Evolutionary conservation across 2,329 filamentous ascomycete genomes (phyloP), one percentile per base, ranked within the genome.

Genomic region (Alternaria infectoria): DNA sequence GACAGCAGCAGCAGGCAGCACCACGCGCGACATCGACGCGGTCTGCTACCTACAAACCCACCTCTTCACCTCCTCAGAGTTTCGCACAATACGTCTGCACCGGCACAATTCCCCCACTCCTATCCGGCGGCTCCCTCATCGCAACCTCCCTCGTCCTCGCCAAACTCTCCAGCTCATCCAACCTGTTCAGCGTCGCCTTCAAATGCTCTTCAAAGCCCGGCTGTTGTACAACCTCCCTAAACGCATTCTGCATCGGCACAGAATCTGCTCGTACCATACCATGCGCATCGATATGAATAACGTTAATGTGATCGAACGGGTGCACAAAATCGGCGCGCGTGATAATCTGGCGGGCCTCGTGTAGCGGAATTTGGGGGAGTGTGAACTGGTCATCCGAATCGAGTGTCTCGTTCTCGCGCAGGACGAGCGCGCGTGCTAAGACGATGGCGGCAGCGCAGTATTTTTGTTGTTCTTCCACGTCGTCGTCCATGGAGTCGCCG

Each of bases 401-500:
- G 71, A 91, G 82, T 5, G 30, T 13, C 7, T 86, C 83, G 82
- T 89, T 83, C 77, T 96, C 93, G 70, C 89, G 87, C 54, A 95
- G 91, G 2, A 98, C 93, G 2, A 99, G 88, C 1, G 93, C 93
- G 69, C 91, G 91, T 12, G 95, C 96, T 5, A 98, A 86, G 13
- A 96, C 90, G 89, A 97, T 97, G 36, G 95, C 93, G n/a, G 93
- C 94, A 7, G 93, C 90, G 54, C 94, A 93, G 85, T 92, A 97
- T 79, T 97, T 97, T 76, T 97, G 93, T 77, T 97, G 92, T 76
- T 97, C 93, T 89, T 97, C 97, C 64, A 97, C 96, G 76, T 99
- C 96, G 79, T 98, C 95, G 70, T 97, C 96, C 90, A 91, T 93
- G 61, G 89, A 88, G 64, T 83, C 84, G 13, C 91, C 91, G 1